Conservation (phyloP, 306 rosid species). For the Prunus padus region DNA sequence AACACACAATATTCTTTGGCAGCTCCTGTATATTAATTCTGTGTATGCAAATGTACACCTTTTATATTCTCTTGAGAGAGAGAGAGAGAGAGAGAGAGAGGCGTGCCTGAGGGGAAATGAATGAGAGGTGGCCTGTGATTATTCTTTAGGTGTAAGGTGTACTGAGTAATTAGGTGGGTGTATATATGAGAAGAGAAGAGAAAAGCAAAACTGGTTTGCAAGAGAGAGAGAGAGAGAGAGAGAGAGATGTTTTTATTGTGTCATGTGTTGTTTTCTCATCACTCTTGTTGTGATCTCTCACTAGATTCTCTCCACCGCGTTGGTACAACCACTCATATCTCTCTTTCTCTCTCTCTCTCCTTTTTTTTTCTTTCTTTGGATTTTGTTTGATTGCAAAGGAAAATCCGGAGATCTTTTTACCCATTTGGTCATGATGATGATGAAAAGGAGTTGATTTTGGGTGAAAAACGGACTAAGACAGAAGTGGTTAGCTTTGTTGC, state of each 20-base stretch:
- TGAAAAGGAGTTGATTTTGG: slow-evolving; percentile 59
- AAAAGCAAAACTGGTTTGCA: not conserved
- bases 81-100: slow-evolving; percentile 15
- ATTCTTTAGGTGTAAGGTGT: slow-evolving; percentile 25
- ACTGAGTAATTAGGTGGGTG: slow-evolving; percentile 34
- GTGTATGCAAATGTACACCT: not conserved
- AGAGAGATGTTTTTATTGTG: slow-evolving; percentile 17
- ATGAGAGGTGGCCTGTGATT: slow-evolving; percentile 43
- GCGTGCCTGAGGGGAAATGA: slow-evolving; percentile 29
- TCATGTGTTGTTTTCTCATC: slow-evolving; percentile 31
- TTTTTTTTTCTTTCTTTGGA: slow-evolving; percentile 22
- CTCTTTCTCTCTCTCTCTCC: slow-evolving; percentile 32
- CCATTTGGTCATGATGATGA: slow-evolving; percentile 61
- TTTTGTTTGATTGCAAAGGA: slow-evolving; percentile 61
- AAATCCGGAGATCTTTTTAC: slow-evolving; percentile 43
- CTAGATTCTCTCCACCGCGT: slow-evolving; percentile 79
- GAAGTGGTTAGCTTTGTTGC: slow-evolving; percentile 44
- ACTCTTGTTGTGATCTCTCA: slow-evolving; percentile 45
- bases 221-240: not conserved
- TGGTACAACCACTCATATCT: slow-evolving; percentile 66
- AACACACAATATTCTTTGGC: not conserved
- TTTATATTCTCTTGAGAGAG: not conserved
- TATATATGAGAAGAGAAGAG: not conserved
- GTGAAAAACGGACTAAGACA: slow-evolving; percentile 32
- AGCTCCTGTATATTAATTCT: not conserved